Percentiles rank a stretch among this genome's conserved stretches.
Evolutionary conservation across 2,329 filamentous ascomycete genomes (phyloP).

Genomic region (Xylaria sp.): DNA sequence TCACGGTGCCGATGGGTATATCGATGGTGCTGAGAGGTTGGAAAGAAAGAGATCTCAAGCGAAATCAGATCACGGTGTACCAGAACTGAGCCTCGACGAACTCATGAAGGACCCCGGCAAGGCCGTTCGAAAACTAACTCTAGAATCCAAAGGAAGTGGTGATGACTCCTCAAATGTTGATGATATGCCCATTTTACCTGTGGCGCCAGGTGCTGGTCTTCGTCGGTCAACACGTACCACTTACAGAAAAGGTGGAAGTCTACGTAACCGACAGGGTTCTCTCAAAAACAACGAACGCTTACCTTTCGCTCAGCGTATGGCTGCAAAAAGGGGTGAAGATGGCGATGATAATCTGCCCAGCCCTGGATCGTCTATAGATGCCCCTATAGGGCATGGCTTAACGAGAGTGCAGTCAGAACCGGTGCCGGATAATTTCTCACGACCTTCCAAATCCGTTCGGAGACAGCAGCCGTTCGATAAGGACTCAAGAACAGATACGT

Average conservation of each 20-base stretch:
- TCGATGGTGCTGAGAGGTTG: conserved; percentile 84
- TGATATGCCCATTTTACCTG: conserved; percentile 87
- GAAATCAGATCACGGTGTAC: conserved; percentile 55
- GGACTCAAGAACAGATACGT: conserved; percentile 51
- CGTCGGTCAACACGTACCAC: conserved; percentile 92
- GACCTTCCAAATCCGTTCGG: conserved; percentile 62
- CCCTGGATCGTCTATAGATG: conserved; percentile 55
- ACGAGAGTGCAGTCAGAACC: conserved; percentile 77
- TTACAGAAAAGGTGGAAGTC: conserved; percentile 85
- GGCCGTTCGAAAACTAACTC: conserved; percentile 73
- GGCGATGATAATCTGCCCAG: conserved; percentile 54
- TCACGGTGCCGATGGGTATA: conserved; percentile 70
- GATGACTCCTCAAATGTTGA: conserved; percentile 60
- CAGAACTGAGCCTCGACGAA: conserved; percentile 79
- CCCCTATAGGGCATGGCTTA: conserved; percentile 62
- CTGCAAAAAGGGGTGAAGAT: conserved; percentile 68
- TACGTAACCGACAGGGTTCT: conserved; percentile 86
- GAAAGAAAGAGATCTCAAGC: conserved; percentile 76
- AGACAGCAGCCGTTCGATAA: conserved; percentile 61
- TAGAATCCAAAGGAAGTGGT: conserved; percentile 60
- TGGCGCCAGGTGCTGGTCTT: conserved; percentile 79
- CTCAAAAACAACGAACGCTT: conserved; percentile 80
- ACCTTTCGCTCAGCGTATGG: conserved; percentile 77
- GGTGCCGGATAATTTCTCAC: conserved; percentile 69
- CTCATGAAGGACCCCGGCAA: conserved; percentile 82